Percentiles rank a stretch among this genome's conserved stretches.
Evolutionary conservation across 2,329 filamentous ascomycete genomes (phyloP).

Genomic region (Exophiala oligosperma): DNA sequence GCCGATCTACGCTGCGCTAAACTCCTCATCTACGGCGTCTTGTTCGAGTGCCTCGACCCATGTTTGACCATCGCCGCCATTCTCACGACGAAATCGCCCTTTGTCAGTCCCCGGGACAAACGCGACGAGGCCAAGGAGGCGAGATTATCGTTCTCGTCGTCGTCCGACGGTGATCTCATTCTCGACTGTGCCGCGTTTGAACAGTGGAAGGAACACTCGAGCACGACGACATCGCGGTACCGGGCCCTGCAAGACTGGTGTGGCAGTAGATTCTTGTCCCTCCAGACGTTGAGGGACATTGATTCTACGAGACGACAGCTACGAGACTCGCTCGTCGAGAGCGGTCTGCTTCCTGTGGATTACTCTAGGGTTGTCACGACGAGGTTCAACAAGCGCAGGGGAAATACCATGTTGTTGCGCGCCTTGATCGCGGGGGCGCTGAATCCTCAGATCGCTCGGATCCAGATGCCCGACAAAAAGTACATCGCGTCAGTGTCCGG

Average conservation of each 20-base stretch:
- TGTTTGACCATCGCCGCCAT: constrained; percentile 88
- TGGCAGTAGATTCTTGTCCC: constrained; percentile 79
- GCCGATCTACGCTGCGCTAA: constrained; percentile 92
- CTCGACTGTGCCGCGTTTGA: constrained; percentile 84
- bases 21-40: constrained; percentile 90
- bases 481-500: constrained; percentile 85
- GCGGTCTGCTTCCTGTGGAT: constrained; percentile 69
- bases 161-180: constrained; percentile 80
- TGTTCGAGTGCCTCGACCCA: constrained; percentile 88
- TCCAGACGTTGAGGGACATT: constrained; percentile 83
- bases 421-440: constrained; percentile 73
- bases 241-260: constrained; percentile 75
- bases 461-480: constrained; percentile 94
- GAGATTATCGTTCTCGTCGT: constrained; percentile 66
- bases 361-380: constrained; percentile 55
- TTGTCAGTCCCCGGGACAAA: constrained; percentile 78
- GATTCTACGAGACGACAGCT: constrained; percentile 83
- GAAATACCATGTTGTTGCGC: constrained; percentile 56
- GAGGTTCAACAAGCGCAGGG: constrained; percentile 34
- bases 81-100: constrained; percentile 78
- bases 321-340: constrained; percentile 79
- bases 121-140: constrained; percentile 79
- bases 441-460: constrained; percentile 83
- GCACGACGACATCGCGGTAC: constrained; percentile 52
- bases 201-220: constrained; percentile 70